Percentiles rank a stretch among this genome's conserved stretches.
phyloP scores from a whole-genome alignment of 441 rosid species.

The Populus tomentosa region DNA sequence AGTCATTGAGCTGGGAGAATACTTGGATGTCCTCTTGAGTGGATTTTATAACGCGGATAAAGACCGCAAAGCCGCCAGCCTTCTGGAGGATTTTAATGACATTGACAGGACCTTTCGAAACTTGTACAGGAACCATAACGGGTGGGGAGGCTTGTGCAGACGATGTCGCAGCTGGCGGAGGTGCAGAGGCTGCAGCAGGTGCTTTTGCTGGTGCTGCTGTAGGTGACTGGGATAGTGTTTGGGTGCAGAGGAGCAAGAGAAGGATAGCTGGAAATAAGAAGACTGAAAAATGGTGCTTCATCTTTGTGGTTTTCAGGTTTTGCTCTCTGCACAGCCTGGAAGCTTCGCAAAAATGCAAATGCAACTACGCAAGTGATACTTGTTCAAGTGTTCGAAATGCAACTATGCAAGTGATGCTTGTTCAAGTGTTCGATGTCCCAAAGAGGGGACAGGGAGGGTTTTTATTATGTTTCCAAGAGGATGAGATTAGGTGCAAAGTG shows the following conservation, averaged over 20 bases:
- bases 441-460: conserved; percentile 13
- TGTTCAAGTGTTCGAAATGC: too few species aligned
- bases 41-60: conserved; percentile 54
- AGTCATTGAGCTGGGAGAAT: conserved; percentile 57
- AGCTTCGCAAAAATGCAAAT: background rate
- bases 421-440: conserved; percentile 17
- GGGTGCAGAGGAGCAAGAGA: conserved; percentile 30
- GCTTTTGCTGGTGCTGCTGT: conserved; percentile 7
- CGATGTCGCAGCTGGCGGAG: conserved; percentile 35
- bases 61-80: conserved; percentile 52
- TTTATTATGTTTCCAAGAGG: conserved; percentile 21
- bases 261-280: conserved; percentile 25
- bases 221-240: conserved; percentile 34
- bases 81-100: conserved; percentile 51
- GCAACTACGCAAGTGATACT: too few species aligned
- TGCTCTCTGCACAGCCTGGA: background rate
- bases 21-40: conserved; percentile 54
- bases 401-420: too few species aligned
- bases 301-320: conserved; percentile 11
- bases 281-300: background rate
- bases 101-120: conserved; percentile 5
- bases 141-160: conserved; percentile 26
- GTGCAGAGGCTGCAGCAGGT: conserved; percentile 10
- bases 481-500: conserved; percentile 24
- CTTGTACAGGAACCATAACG: background rate